Evolutionary conservation across 176 grass and related monocot genomes (phyloP).

Genomic region (Carex kokanica): DNA sequence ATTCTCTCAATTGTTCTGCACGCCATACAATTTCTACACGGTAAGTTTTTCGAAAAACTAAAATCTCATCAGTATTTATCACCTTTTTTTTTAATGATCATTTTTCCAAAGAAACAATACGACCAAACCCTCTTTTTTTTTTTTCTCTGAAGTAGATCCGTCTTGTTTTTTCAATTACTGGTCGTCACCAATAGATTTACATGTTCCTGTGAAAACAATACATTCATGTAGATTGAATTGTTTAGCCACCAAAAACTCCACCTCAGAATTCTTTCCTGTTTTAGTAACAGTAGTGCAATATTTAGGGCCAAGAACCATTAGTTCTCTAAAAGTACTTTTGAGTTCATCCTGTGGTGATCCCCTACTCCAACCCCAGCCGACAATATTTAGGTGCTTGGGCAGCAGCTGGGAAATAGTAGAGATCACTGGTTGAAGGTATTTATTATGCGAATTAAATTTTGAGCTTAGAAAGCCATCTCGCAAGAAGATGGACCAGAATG

Average conservation of each 20-base stretch:
- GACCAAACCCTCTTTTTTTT: too few relatives aligned
- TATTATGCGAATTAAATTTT: rapidly evolving
- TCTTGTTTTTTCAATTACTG: too few relatives aligned
- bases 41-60: too few relatives aligned
- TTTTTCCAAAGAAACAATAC: too few relatives aligned
- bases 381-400: not conserved
- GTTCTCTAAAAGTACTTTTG: not conserved
- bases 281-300: not conserved
- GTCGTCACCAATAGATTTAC: too few relatives aligned
- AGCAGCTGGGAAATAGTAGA: not conserved
- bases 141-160: too few relatives aligned
- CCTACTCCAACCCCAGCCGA: too few relatives aligned
- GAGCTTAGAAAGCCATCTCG: not conserved
- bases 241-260: not conserved
- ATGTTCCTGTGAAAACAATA: rapidly evolving
- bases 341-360: not conserved
- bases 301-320: not conserved
- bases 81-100: too few relatives aligned
- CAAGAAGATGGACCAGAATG: not conserved
- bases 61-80: too few relatives aligned
- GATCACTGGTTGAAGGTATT: not conserved
- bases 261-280: rapidly evolving
- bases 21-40: too few relatives aligned
- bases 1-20: too few relatives aligned
- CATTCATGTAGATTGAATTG: not conserved